Conservation (phyloP, 305 asterid species). For the Fraxinus ornus region DNA sequence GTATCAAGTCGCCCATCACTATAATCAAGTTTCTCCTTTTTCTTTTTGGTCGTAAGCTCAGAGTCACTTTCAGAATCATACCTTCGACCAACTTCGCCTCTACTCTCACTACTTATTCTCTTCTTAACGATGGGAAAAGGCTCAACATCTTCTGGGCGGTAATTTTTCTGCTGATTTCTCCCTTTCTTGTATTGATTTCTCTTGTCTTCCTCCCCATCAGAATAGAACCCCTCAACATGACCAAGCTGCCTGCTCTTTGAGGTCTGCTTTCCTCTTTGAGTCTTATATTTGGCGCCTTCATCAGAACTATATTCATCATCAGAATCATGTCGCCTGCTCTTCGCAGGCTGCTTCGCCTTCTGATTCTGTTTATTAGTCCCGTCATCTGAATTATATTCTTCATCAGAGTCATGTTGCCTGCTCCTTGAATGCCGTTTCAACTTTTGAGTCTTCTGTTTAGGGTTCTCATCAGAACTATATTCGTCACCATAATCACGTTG, state of each 20-base stretch:
- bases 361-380: conserved; percentile 1
- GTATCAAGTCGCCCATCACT: conserved; percentile 21
- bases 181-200: conserved; percentile 25
- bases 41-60: conserved; percentile 31
- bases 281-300: conserved; percentile 24
- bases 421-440: conserved; percentile 35
- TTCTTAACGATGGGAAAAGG: conserved; percentile 5
- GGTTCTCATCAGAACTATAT: conserved; percentile 39
- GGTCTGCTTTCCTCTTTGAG: conserved; percentile 26
- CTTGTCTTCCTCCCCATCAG: conserved; percentile 27
- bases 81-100: conserved; percentile 21
- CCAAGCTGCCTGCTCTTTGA: conserved; percentile 29
- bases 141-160: conserved; percentile 19
- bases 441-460: conserved; percentile 25
- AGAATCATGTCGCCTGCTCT: conserved; percentile 31
- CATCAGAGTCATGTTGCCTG: conserved; percentile 43
- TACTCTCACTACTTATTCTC: conserved; percentile 22
- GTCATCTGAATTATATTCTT: conserved; percentile 9
- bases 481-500: conserved; percentile 36
- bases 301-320: conserved; percentile 35
- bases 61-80: conserved; percentile 33
- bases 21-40: conserved; percentile 23
- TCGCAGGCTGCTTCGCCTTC: background rate
- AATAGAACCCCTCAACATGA: conserved; percentile 32
- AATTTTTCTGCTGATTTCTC: conserved; percentile 12